phyloP scores from a whole-genome alignment of 495 filamentous ascomycete genomes.

The Acidiella bohemica region DNA sequence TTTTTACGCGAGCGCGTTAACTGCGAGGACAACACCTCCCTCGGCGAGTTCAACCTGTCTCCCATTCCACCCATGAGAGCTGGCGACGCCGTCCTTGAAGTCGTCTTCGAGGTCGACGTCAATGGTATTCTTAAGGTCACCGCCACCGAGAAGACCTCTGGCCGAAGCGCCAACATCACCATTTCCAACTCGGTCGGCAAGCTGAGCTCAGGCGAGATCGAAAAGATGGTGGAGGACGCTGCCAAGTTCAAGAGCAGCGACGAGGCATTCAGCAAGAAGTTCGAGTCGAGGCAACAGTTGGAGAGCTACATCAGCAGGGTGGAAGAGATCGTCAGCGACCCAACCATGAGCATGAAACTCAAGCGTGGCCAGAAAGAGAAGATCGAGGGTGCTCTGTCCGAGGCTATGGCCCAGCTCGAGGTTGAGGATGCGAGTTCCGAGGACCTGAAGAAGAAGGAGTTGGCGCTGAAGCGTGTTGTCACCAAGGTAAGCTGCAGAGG shows the following conservation, averaged over 20 bases:
- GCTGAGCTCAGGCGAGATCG: conserved; percentile 86
- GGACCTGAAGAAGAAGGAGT: conserved; percentile 99
- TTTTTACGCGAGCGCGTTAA: conserved; percentile 99
- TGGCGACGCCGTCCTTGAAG: conserved; percentile 93
- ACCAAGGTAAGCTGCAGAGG: conserved; percentile 50
- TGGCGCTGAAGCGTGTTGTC: conserved; percentile 91
- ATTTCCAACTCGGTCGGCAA: conserved; percentile 99
- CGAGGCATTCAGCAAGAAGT: conserved; percentile 97
- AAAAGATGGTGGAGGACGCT: conserved; percentile 91
- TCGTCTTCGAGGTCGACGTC: conserved; percentile 98
- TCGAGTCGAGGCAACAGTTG: conserved; percentile 96
- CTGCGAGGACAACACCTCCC: conserved; percentile 97
- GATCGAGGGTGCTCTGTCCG: conserved; percentile 84
- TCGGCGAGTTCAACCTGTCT: conserved; percentile 96
- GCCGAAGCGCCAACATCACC: conserved; percentile 96
- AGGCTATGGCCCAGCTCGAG: conserved; percentile 78
- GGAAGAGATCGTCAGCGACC: conserved; percentile 96
- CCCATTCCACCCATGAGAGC: conserved; percentile 92
- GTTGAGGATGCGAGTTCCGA: conserved; percentile 79
- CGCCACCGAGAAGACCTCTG: conserved; percentile 97
- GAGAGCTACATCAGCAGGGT: conserved; percentile 98
- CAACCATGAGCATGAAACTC: conserved; percentile 86
- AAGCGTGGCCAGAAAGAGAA: conserved; percentile 99
- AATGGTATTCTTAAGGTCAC: conserved; percentile 99
- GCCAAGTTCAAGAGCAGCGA: conserved; percentile 98